These are phyloP conservation scores for Gentiana straminea DNA, from an alignment of 257 asterid genomes.

Conservation along the genomic window DNA sequence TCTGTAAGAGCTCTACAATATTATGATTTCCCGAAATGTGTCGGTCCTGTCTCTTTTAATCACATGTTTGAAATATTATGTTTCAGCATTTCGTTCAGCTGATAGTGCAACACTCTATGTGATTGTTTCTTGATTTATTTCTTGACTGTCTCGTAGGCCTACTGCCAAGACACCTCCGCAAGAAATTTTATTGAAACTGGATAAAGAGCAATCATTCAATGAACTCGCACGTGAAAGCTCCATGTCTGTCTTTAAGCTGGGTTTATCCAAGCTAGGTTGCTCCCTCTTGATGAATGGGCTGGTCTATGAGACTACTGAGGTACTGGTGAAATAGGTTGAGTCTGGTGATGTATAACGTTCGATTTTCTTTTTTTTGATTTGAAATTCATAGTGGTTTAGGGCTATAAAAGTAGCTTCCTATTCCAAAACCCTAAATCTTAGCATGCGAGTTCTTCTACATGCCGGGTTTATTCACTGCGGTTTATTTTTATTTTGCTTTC, in stretches of 20 bases:
- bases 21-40: neutral
- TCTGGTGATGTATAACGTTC: neutral
- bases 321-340: slow-evolving; percentile 19
- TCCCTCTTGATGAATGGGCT: slow-evolving; percentile 94
- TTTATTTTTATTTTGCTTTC: no score
- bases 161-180: slow-evolving; percentile 78
- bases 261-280: slow-evolving; percentile 68
- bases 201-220: slow-evolving; percentile 54
- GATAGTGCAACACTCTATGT: neutral
- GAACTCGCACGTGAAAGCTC: slow-evolving; percentile 68
- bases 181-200: slow-evolving; percentile 66
- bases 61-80: neutral
- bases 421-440: no score
- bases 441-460: no score
- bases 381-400: no score
- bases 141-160: slow-evolving; percentile 42
- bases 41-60: neutral
- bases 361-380: no score
- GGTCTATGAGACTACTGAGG: slow-evolving; percentile 86
- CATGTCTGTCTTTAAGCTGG: slow-evolving; percentile 73
- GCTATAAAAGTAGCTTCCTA: no score
- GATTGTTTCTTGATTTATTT: neutral
- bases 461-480: no score
- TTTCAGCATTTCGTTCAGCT: neutral
- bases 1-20: slow-evolving; percentile 41